phyloP scores from a whole-genome alignment of 2,329 filamentous ascomycete genomes.

The Mollisiaceae sp. region DNA sequence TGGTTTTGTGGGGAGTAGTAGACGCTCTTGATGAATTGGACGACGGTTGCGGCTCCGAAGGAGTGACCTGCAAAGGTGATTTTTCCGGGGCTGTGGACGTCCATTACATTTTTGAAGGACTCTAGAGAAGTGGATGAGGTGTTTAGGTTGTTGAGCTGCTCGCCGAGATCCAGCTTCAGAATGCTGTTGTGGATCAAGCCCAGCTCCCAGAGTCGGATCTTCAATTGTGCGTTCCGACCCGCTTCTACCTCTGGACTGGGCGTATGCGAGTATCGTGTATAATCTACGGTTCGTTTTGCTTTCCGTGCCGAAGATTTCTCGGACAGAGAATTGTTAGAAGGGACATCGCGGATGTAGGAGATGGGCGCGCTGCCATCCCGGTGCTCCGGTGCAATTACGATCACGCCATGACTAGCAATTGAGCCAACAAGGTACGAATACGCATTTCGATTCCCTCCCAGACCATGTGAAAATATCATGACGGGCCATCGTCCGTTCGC shows the following conservation, averaged over 20 bases:
- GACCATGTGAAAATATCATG: slow-evolving; percentile 84
- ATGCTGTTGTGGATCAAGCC: slow-evolving; percentile 73
- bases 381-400: slow-evolving; percentile 83
- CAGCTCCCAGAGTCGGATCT: slow-evolving; percentile 79
- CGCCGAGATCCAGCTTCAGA: slow-evolving; percentile 65
- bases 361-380: slow-evolving; percentile 80
- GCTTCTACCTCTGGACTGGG: slow-evolving; percentile 69
- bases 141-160: slow-evolving; percentile 58
- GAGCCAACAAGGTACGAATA: slow-evolving; percentile 85
- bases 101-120: slow-evolving; percentile 65
- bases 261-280: slow-evolving; percentile 63
- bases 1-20: slow-evolving; percentile 62
- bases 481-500: slow-evolving; percentile 72
- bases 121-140: slow-evolving; percentile 54
- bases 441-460: slow-evolving; percentile 80
- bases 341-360: slow-evolving; percentile 69
- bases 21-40: slow-evolving; percentile 80
- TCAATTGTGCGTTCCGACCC: slow-evolving; percentile 72
- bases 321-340: slow-evolving; percentile 47
- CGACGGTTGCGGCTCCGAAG: slow-evolving; percentile 76
- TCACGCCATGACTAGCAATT: slow-evolving; percentile 78
- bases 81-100: slow-evolving; percentile 72
- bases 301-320: slow-evolving; percentile 36
- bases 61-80: slow-evolving; percentile 81
- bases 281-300: slow-evolving; percentile 46